A percentile compares a stretch with the other conserved stretches of the same genome.
These are phyloP conservation scores for Seminavis robusta DNA, from an alignment of 108 stramenopile genomes.

Conservation along the genomic window DNA sequence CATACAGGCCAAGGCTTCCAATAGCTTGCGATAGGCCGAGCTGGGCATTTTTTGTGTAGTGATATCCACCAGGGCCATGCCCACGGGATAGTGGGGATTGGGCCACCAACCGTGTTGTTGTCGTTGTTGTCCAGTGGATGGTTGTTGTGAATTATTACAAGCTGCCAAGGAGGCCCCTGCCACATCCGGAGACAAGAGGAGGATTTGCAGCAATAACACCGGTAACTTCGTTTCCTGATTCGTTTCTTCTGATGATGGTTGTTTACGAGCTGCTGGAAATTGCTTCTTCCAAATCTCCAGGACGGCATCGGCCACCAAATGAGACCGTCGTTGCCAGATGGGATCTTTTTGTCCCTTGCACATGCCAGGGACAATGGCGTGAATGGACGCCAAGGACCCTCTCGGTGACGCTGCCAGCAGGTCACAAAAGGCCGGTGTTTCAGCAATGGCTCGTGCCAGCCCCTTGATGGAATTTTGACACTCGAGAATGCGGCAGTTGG, in stretches of 20 bases:
- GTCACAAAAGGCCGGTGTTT: not conserved
- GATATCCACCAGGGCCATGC: constrained; percentile 53
- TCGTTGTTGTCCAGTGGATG: not conserved
- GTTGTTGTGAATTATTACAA: too few relatives aligned
- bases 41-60: constrained; percentile 36
- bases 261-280: constrained; percentile 32
- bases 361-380: constrained; percentile 51
- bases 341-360: constrained; percentile 36
- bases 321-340: constrained; percentile 20
- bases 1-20: constrained; percentile 48
- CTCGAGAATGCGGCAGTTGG: constrained; percentile 29
- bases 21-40: constrained; percentile 59
- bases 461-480: constrained; percentile 54
- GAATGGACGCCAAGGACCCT: constrained; percentile 41
- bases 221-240: not conserved
- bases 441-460: constrained; percentile 27
- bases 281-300: constrained; percentile 20
- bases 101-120: constrained; percentile 33
- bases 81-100: constrained; percentile 29
- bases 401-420: constrained; percentile 20
- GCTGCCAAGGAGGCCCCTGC: constrained; percentile 30
- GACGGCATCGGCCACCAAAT: constrained; percentile 31
- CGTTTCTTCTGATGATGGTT: not conserved
- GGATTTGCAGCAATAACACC: constrained; percentile 31
- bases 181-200: constrained; percentile 38